phyloP scores from a whole-genome alignment of 345 rosid genomes.

The Nephelium lappaceum region DNA sequence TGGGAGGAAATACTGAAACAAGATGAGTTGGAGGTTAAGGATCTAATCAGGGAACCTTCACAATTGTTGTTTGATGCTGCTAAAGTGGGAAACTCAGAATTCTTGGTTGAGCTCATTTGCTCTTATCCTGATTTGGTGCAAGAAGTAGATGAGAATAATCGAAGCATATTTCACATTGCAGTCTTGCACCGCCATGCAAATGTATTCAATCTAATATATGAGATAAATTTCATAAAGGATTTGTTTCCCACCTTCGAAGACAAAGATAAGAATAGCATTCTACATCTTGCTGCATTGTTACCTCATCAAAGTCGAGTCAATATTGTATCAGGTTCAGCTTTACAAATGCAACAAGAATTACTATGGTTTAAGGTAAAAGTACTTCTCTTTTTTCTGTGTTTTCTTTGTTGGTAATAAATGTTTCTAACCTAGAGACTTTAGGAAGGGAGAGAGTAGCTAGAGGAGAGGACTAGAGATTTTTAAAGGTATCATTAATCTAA shows the following conservation, averaged over 20 bases:
- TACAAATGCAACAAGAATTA: conserved; percentile 26
- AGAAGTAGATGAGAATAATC: conserved; percentile 8
- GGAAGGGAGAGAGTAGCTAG: too few relatives aligned
- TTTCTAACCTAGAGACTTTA: too few relatives aligned
- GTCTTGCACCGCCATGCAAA: conserved; percentile 24
- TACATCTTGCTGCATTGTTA: conserved; percentile 27
- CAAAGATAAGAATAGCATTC: conserved; percentile 1
- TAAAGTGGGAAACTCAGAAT: neutral
- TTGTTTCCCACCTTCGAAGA: conserved; percentile 11
- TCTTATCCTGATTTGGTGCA: conserved; percentile 17
- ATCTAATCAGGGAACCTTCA: neutral
- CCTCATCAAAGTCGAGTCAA: conserved; percentile 11
- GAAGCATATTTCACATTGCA: conserved; percentile 32
- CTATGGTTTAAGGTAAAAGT: conserved; percentile 27
- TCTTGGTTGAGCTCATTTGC: neutral
- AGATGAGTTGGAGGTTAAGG: neutral
- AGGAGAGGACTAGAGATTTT: too few relatives aligned
- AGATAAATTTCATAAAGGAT: conserved; percentile 19
- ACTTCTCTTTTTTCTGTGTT: neutral
- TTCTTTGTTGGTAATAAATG: neutral
- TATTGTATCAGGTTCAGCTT: conserved; percentile 24
- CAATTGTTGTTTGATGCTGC: neutral
- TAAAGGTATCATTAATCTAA: too few relatives aligned
- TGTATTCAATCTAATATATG: conserved; percentile 19
- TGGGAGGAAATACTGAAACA: neutral